Evolutionary conservation across 2,329 filamentous ascomycete genomes (phyloP).

Genomic region (Ophiognomonia clavigignenti-juglandacearum): DNA sequence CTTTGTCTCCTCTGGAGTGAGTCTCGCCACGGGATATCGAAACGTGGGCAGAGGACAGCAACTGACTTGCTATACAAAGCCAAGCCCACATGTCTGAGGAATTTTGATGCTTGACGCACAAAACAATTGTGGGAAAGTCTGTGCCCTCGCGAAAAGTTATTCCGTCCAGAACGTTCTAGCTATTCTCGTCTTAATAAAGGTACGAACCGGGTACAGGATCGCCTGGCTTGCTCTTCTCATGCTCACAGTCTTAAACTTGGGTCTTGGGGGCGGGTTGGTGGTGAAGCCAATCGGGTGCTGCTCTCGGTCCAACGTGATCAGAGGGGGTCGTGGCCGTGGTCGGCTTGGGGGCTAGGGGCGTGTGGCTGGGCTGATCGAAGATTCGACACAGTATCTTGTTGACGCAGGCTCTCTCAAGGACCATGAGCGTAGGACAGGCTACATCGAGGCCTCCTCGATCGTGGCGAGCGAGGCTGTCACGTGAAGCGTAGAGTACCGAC

Average conservation of each 20-base stretch:
- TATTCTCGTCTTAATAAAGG: no score
- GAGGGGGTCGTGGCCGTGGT: constrained; percentile 2
- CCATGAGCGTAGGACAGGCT: no score
- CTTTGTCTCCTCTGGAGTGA: neutral
- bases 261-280: neutral
- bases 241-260: no score
- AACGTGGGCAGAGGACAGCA: constrained; percentile 5
- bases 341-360: neutral
- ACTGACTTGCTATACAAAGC: constrained; percentile 10
- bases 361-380: neutral
- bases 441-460: no score
- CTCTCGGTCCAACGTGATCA: constrained; percentile 14
- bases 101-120: neutral
- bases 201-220: neutral
- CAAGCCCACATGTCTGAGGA: no score
- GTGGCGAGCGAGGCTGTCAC: no score
- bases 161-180: no score
- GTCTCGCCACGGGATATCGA: neutral
- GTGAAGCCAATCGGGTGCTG: constrained; percentile 12
- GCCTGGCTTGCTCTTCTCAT: neutral
- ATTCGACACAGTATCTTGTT: neutral
- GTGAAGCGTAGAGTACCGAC: no score
- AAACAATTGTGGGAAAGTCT: no score
- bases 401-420: no score
- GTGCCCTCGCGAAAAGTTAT: no score